Conservation (phyloP, 192 early-diverging fungal genomes). For the Thamnidium elegans region DNA sequence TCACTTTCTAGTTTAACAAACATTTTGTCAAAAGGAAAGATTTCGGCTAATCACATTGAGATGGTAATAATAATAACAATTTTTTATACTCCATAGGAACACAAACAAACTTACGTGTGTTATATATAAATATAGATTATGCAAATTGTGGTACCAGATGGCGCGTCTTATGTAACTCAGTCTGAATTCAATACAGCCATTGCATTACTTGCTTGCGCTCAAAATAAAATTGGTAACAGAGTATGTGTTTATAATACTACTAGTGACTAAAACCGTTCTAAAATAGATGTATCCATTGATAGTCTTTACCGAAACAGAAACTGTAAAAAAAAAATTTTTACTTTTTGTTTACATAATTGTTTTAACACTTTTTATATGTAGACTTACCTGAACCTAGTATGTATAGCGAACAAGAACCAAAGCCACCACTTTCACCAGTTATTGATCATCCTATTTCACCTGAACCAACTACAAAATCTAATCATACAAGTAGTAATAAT, state of each 20-base stretch:
- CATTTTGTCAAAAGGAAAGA: constrained; percentile 39
- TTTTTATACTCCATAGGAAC: background rate
- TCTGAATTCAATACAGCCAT: constrained; percentile 72
- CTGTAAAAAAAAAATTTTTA: constrained; percentile 42
- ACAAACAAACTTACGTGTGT: background rate
- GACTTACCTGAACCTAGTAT: constrained; percentile 11
- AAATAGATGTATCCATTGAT: constrained; percentile 56
- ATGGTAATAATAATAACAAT: constrained; percentile 32
- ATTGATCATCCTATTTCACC: constrained; percentile 58
- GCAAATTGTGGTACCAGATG: constrained; percentile 47
- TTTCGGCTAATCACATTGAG: constrained; percentile 42
- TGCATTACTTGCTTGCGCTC: constrained; percentile 66
- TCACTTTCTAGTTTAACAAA: constrained; percentile 44
- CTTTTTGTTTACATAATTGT: background rate
- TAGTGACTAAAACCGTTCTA: background rate
- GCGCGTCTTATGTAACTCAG: constrained; percentile 49
- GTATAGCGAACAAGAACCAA: background rate
- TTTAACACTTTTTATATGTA: background rate
- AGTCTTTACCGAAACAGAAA: constrained; percentile 58
- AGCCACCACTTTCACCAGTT: background rate
- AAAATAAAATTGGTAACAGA: constrained; percentile 68
- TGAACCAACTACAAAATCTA: constrained; percentile 29
- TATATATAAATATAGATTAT: constrained; percentile 41
- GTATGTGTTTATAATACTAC: background rate
- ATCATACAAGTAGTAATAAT: constrained; percentile 43